phyloP scores from a whole-genome alignment of 78 protist species.

The Isochrysis galbana region DNA sequence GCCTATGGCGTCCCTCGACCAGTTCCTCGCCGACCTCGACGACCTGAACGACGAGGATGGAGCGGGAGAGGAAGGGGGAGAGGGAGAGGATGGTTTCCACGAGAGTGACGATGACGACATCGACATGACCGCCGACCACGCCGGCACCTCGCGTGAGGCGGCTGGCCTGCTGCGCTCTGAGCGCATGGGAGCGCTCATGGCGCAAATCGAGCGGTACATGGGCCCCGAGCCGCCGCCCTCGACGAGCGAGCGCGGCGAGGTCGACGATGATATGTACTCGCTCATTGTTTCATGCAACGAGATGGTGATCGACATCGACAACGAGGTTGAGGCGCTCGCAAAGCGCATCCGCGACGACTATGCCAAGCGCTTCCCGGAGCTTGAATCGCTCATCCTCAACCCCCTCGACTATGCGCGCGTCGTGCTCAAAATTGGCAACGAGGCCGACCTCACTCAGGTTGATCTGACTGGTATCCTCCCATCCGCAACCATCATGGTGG shows the following conservation, averaged over 20 bases:
- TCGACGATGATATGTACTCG: background rate
- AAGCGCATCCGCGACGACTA: background rate
- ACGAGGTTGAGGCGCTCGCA: background rate
- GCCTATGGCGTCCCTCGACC: background rate
- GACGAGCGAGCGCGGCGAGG: background rate
- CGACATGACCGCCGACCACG: background rate
- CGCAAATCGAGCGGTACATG: background rate
- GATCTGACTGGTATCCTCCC: constrained; percentile 39
- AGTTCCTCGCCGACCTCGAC: constrained; percentile 21
- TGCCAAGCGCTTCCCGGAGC: constrained; percentile 44
- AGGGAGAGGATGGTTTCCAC: constrained; percentile 7
- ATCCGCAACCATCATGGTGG: constrained; percentile 48
- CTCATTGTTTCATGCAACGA: constrained; percentile 27
- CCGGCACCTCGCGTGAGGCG: background rate
- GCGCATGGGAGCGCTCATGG: background rate
- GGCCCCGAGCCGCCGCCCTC: background rate
- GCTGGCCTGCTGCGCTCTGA: background rate
- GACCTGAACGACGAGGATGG: constrained; percentile 1
- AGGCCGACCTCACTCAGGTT: background rate
- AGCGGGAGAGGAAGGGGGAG: background rate
- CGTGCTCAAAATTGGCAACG: constrained; percentile 33
- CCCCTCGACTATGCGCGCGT: constrained; percentile 47
- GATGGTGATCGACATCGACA: background rate
- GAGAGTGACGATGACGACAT: background rate
- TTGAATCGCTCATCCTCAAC: constrained; percentile 40